Base-by-base conservation (phyloP, 768 basidiomycete species). In the Xanthoconium stramineum region DNA sequence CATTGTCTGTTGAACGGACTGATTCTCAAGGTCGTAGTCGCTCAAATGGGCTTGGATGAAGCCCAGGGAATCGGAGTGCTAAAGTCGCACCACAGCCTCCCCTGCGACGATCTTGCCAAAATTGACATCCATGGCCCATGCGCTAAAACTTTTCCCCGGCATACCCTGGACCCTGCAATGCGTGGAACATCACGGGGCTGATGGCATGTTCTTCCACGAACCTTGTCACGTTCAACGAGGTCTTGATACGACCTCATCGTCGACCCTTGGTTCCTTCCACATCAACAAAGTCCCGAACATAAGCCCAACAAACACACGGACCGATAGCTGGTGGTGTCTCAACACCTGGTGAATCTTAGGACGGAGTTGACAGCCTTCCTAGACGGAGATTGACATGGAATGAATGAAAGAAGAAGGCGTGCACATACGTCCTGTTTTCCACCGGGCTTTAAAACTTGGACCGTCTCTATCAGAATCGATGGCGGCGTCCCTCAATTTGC, bases 191-290 rank as follows among this genome's bases (percentile, higher is more conserved):
- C 47, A 87, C 75, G 3, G 91, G 91, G 2, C 82, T 74, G 55
- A 94, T 85, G 46, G 74, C 76, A 59, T 91, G 84, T 64, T 84
- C 69, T 3, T 75, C 71, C 28, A 93, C 69, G 71, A 94, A 93
- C 15, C 73, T 69, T 1, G 89, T 90, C 20, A 89, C 90, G 35
- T 84, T 24, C 83, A 50, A 78, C 68, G 55, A 94, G 77, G 71
- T 94, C 91, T 52, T 82, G 77, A 61, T 78, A 82, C 8, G 90
- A 91, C 17, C 90, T 91, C 90, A 94, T 91, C 29, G 86, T 91
- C 2, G 89, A 88, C 36, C 90, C 91, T 91, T 55, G 47, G 38
- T 57, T 57, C 55, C 52, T 55, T 5, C 50, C 50, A 58, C 54
- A 39, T 68, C 51, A 68, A 30, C 20, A 50, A 15, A 32, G 9